A percentile compares a stretch with the other conserved stretches of the same genome.
These are phyloP conservation scores for Diaporthe caulivora DNA, from an alignment of 2,329 filamentous ascomycete genomes.

Conservation along the genomic window DNA sequence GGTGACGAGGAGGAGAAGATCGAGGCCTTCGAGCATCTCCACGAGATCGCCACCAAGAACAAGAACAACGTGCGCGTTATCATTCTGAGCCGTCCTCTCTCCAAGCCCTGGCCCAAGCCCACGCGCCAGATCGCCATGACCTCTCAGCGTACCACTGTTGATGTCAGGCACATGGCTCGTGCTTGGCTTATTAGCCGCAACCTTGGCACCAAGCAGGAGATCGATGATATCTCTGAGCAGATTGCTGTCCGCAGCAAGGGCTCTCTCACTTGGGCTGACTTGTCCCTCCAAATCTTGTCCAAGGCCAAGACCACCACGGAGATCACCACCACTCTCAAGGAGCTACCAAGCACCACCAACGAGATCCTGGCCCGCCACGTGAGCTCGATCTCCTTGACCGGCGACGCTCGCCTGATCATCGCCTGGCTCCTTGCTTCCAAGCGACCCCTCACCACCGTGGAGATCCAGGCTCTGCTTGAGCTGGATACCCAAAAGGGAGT, in stretches of 20 bases:
- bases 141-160: conserved; percentile 34
- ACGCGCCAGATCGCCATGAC: conserved; percentile 39
- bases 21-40: conserved; percentile 38
- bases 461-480: conserved; percentile 42
- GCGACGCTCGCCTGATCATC: conserved; percentile 40
- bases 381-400: conserved; percentile 33
- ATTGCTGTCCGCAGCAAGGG: conserved; percentile 40
- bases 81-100: conserved; percentile 39
- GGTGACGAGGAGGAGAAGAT: conserved; percentile 40
- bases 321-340: conserved; percentile 34
- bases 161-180: conserved; percentile 39
- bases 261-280: conserved; percentile 39
- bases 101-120: conserved; percentile 40
- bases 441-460: conserved; percentile 39
- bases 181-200: conserved; percentile 37
- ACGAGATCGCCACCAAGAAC: conserved; percentile 40
- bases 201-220: conserved; percentile 38
- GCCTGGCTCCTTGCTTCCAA: conserved; percentile 40
- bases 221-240: conserved; percentile 39
- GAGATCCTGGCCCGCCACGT: conserved; percentile 37
- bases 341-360: conserved; percentile 36
- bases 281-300: conserved; percentile 37
- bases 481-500: conserved; percentile 36
- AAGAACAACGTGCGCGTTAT: conserved; percentile 40
- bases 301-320: conserved; percentile 36